Conservation (phyloP, 2,329 filamentous ascomycete species). For the Madurella fahalii region DNA sequence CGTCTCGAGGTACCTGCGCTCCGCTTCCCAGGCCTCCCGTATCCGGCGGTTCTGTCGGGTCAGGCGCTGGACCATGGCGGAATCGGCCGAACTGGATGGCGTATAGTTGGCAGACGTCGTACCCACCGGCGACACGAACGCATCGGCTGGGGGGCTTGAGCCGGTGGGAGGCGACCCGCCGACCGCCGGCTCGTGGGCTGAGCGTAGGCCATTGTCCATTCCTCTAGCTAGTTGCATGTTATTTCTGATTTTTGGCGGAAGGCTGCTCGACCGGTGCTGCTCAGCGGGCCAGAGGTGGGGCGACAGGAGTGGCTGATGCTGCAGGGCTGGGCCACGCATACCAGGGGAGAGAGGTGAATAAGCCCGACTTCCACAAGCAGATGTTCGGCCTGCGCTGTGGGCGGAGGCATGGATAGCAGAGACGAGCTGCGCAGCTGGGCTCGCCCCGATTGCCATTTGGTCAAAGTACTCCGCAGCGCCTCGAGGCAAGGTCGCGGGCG, state of each 20-base stretch:
- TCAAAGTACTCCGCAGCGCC: constrained; percentile 39
- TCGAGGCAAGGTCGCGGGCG: constrained; percentile 37
- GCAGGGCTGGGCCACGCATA: constrained; percentile 23
- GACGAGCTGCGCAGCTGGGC: constrained; percentile 13
- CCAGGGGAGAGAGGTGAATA: constrained; percentile 27
- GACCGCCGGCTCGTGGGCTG: background rate
- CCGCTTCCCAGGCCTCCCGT: constrained; percentile 50
- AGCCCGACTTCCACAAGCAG: constrained; percentile 3
- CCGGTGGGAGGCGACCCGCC: constrained; percentile 8
- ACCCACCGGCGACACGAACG: constrained; percentile 6
- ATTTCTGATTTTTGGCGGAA: constrained; percentile 27
- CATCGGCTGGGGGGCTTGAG: constrained; percentile 1
- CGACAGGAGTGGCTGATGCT: constrained; percentile 26
- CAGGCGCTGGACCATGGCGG: constrained; percentile 37
- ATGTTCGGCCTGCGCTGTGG: constrained; percentile 16
- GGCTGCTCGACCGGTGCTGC: constrained; percentile 31
- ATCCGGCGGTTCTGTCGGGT: constrained; percentile 41
- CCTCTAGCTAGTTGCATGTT: background rate
- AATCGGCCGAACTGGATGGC: constrained; percentile 29
- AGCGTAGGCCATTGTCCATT: background rate
- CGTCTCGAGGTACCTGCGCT: constrained; percentile 51
- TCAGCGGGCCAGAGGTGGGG: constrained; percentile 26
- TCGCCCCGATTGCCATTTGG: constrained; percentile 19
- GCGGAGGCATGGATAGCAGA: constrained; percentile 22
- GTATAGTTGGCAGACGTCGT: constrained; percentile 24